Evolutionary conservation across 768 basidiomycete species (phyloP).

Genomic region (Podaxis sp.): DNA sequence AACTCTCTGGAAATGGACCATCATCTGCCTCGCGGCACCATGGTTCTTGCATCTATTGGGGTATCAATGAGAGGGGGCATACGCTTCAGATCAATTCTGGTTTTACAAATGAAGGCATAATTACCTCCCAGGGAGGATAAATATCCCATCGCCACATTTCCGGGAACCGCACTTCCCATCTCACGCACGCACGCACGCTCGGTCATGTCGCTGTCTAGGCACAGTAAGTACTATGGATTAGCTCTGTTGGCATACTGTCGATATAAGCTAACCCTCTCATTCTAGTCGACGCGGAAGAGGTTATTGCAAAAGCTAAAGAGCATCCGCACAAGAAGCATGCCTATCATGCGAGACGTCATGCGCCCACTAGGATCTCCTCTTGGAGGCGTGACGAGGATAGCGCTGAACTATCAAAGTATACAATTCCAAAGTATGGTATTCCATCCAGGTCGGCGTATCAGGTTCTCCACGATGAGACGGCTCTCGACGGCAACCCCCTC

Average conservation of each 20-base stretch:
- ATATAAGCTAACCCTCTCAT: background rate
- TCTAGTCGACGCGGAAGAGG: conserved; percentile 48
- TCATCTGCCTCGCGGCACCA: background rate
- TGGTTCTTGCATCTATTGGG: background rate
- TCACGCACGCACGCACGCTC: background rate
- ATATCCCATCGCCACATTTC: background rate
- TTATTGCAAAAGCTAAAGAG: conserved; percentile 42
- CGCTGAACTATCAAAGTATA: conserved; percentile 43
- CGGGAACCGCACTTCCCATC: background rate
- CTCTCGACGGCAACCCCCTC: conserved; percentile 55
- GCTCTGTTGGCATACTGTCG: background rate
- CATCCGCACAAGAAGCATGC: conserved; percentile 39
- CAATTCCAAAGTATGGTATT: conserved; percentile 43
- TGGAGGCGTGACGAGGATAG: conserved; percentile 43
- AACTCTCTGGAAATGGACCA: background rate
- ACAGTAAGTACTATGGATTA: conserved; percentile 27
- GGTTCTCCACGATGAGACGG: conserved; percentile 54
- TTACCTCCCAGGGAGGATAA: conserved; percentile 1
- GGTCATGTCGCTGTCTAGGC: conserved; percentile 38
- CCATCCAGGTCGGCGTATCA: conserved; percentile 47
- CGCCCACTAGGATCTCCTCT: conserved; percentile 27
- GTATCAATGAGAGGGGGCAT: background rate
- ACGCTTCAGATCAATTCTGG: background rate
- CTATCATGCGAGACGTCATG: conserved; percentile 24
- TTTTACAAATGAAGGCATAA: conserved; percentile 1